A percentile compares a stretch with the other conserved stretches of the same genome.
These are phyloP conservation scores for Prunus padus DNA, from an alignment of 306 rosid genomes.

Conservation along the genomic window DNA sequence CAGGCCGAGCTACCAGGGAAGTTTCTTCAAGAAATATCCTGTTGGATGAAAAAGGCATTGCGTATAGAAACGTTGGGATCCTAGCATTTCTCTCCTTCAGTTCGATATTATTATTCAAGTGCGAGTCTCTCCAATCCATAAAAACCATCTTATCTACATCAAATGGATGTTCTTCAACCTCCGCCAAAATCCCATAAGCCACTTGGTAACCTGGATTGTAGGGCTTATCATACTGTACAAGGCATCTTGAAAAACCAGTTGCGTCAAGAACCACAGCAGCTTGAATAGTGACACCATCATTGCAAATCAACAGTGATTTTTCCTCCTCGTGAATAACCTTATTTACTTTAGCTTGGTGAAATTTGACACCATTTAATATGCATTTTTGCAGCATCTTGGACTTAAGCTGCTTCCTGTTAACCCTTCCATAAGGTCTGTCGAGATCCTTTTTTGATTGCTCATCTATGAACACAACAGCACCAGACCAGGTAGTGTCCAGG, in stretches of 20 bases:
- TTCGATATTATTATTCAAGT: slow-evolving; percentile 46
- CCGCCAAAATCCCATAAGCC: slow-evolving; percentile 95
- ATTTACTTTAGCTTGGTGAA: slow-evolving; percentile 83
- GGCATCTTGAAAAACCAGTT: slow-evolving; percentile 91
- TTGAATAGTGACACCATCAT: slow-evolving; percentile 84
- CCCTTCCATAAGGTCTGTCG: slow-evolving; percentile 92
- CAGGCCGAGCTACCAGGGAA: slow-evolving; percentile 93
- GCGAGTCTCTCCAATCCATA: slow-evolving; percentile 99
- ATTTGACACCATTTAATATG: slow-evolving; percentile 80
- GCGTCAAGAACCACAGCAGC: slow-evolving; percentile 96
- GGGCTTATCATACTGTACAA: slow-evolving; percentile 86
- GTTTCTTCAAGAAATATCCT: slow-evolving; percentile 96
- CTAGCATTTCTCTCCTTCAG: slow-evolving; percentile 73
- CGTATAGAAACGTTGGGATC: slow-evolving; percentile 89
- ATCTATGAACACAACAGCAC: slow-evolving; percentile 76
- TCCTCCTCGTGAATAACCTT: slow-evolving; percentile 85
- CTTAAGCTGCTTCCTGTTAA: slow-evolving; percentile 85
- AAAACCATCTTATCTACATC: slow-evolving; percentile 93
- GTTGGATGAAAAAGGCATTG: slow-evolving; percentile 92
- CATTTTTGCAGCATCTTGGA: slow-evolving; percentile 91
- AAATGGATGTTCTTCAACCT: slow-evolving; percentile 91
- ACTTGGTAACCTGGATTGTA: slow-evolving; percentile 98
- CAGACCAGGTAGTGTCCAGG: slow-evolving; percentile 95
- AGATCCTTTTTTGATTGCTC: slow-evolving; percentile 65
- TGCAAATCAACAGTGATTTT: slow-evolving; percentile 74